Evolutionary conservation across 2,329 filamentous ascomycete genomes (phyloP), one percentile per base, ranked within the genome.

Genomic region (Didymella arachidicola): DNA sequence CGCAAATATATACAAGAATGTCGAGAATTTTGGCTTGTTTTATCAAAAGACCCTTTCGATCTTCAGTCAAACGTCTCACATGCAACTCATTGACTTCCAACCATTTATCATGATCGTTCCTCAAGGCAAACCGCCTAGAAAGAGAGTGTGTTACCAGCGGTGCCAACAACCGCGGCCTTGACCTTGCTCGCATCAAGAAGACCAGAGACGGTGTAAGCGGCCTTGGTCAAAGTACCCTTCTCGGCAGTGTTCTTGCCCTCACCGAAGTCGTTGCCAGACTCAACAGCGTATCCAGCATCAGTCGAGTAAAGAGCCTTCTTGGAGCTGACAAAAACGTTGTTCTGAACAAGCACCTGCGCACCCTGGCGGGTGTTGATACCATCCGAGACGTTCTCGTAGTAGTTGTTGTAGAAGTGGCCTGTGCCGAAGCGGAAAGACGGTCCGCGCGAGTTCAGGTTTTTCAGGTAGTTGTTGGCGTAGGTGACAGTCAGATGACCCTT

Each of bases 381-480:
- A 50, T 78, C 75, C 26, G 61, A 63, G 18, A 76, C 71, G 25
- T 69, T 67, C 34, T 79, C 75, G 61, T 74, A 77, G 73, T 79
- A 80, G 70, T 73, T 81, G 80, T 85, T 87, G 79, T 82, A 85
- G 66, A 85, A 72, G 77, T 90, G 88, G 11, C 79, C 86, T 41
- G 85, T 89, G 27, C 87, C 88, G 78, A 90, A 90, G 65, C 87
- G 86, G 72, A 89, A 72, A 3, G 83, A 85, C 4, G 88, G 88
- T 0, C 78, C 79, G 54, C 88, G 87, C 7, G 84, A 87, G 81
- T 88, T 86, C 72, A 89, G 76, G 79, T 89, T 88, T 64, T 72
- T 69, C 81, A 82, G 89, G 80, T 85, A 80, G 83, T 90, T 90
- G 81, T 89, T 85, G 77, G 83, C 82, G 73, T 87, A 88, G 55